Conservation (phyloP, 805 yeast species). For the Nakazawaea ishiwadae region DNA sequence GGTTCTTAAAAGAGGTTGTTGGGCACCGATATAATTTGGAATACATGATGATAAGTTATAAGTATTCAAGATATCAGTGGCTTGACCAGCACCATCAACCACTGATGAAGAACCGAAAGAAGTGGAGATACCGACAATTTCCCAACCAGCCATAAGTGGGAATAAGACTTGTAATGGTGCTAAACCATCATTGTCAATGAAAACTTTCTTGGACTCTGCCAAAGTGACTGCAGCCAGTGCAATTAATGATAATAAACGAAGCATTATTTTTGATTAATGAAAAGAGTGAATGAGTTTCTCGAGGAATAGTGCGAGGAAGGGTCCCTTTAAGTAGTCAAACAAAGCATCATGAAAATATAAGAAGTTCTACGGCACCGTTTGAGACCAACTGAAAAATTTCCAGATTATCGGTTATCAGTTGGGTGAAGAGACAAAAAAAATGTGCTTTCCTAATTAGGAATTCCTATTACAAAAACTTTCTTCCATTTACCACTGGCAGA, state of each 20-base stretch:
- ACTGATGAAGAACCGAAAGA: constrained; percentile 34
- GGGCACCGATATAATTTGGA: constrained; percentile 27
- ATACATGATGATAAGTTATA: constrained; percentile 33
- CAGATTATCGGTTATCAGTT: too few relatives aligned
- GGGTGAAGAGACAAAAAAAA: too few relatives aligned
- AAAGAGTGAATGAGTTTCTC: not conserved
- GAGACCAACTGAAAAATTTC: too few relatives aligned
- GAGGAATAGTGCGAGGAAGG: too few relatives aligned
- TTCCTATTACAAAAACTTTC: too few relatives aligned
- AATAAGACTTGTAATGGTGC: constrained; percentile 31
- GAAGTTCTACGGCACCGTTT: too few relatives aligned
- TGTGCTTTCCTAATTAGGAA: too few relatives aligned
- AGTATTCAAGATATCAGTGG: constrained; percentile 23
- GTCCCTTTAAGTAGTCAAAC: too few relatives aligned
- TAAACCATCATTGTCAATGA: constrained; percentile 38
- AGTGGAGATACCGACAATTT: constrained; percentile 34
- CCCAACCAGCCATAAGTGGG: constrained; percentile 34
- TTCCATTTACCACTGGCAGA: too few relatives aligned
- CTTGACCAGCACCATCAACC: constrained; percentile 34
- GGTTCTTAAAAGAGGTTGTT: constrained; percentile 32
- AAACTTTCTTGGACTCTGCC: constrained; percentile 26
- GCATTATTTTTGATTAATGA: too few relatives aligned
- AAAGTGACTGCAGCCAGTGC: constrained; percentile 1
- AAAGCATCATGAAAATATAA: too few relatives aligned
- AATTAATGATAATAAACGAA: constrained; percentile 1